A percentile compares a stretch with the other conserved stretches of the same genome.
Evolutionary conservation across 352 stramenopile species (phyloP).

Genomic region (Phytophthora sansomeana): DNA sequence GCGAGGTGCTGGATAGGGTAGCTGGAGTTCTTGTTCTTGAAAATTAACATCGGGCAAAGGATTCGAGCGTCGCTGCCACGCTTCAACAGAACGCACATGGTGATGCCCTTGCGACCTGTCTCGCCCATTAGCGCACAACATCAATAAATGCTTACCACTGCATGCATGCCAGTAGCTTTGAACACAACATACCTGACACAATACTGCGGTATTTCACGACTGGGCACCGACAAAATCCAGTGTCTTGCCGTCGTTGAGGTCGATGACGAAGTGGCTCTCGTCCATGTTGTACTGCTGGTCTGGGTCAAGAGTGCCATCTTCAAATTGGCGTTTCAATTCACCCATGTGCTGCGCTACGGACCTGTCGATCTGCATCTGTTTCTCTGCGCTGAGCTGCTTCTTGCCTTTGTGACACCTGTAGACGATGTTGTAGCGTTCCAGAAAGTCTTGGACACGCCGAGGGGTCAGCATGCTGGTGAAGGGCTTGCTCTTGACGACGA

Average conservation of each 20-base stretch:
- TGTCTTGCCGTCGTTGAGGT: slow-evolving; percentile 33
- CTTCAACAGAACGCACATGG: slow-evolving; percentile 19
- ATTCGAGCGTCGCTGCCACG: slow-evolving; percentile 3
- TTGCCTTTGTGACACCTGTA: slow-evolving; percentile 23
- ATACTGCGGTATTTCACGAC: slow-evolving; percentile 20
- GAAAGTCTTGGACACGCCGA: slow-evolving; percentile 19
- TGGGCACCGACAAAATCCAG: slow-evolving; percentile 22
- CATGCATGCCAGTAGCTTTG: slow-evolving; percentile 9
- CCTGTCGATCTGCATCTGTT: slow-evolving; percentile 13
- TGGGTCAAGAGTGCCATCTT: slow-evolving; percentile 2
- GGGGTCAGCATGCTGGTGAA: slow-evolving; percentile 4
- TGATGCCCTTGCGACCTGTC: slow-evolving; percentile 18
- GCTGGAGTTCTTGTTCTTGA: slow-evolving; percentile 23
- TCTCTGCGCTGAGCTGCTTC: slow-evolving; percentile 23
- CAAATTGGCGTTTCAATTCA: slow-evolving; percentile 16
- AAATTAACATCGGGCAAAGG: slow-evolving; percentile 24
- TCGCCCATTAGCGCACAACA: too few relatives aligned
- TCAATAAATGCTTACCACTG: too few relatives aligned
- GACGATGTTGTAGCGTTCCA: slow-evolving; percentile 25
- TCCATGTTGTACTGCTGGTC: slow-evolving; percentile 25
- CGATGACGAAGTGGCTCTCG: slow-evolving; percentile 32
- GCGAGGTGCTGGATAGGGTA: slow-evolving; percentile 15
- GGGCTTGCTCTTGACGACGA: slow-evolving; percentile 6
- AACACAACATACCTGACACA: slow-evolving; percentile 17
- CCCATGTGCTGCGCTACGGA: not conserved